phyloP scores from a whole-genome alignment of 2,329 filamentous ascomycete species.

The Capronia epimyces region DNA sequence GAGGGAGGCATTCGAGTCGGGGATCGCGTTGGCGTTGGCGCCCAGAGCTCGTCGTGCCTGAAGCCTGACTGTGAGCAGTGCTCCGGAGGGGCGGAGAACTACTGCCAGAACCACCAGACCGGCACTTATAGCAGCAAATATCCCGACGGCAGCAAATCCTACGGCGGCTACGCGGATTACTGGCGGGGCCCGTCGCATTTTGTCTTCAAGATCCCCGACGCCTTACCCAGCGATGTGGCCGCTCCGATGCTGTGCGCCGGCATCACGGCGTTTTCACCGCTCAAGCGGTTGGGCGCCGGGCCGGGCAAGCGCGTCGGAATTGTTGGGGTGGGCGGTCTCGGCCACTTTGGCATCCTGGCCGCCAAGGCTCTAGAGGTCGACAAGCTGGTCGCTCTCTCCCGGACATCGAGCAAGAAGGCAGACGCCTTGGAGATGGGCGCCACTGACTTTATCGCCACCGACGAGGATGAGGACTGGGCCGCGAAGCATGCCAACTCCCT shows the following conservation, averaged over 20 bases:
- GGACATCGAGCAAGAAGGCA: constrained; percentile 46
- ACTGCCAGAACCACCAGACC: constrained; percentile 33
- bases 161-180: constrained; percentile 60
- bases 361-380: constrained; percentile 66
- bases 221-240: constrained; percentile 46
- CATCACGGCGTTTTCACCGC: constrained; percentile 66
- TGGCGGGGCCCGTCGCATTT: constrained; percentile 47
- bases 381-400: constrained; percentile 53
- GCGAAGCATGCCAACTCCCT: constrained; percentile 46
- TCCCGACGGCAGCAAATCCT: constrained; percentile 56
- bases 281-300: constrained; percentile 62
- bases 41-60: constrained; percentile 55
- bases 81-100: constrained; percentile 38
- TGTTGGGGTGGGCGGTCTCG: constrained; percentile 66
- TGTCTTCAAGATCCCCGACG: constrained; percentile 45
- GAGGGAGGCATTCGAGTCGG: constrained; percentile 53
- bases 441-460: constrained; percentile 53
- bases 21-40: constrained; percentile 60
- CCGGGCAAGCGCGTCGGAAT: constrained; percentile 68
- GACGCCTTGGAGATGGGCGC: constrained; percentile 54
- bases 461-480: constrained; percentile 52
- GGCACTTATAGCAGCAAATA: constrained; percentile 57
- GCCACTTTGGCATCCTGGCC: constrained; percentile 67
- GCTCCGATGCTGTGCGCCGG: constrained; percentile 74
- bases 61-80: constrained; percentile 51